Evolutionary conservation across 148 eudicot species (phyloP).

Genomic region (Camellia sinensis): DNA sequence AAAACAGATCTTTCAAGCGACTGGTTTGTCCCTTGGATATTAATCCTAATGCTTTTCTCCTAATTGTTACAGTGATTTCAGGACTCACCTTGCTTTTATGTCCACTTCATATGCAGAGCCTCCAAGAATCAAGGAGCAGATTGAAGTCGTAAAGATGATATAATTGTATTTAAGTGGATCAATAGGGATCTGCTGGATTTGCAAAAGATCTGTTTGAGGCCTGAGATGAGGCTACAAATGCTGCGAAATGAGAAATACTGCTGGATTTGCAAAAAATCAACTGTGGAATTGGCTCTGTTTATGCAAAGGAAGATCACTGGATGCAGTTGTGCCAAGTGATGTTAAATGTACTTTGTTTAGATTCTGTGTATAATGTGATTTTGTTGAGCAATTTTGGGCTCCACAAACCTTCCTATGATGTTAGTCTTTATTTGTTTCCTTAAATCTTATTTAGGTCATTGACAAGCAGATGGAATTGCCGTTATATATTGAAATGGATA

Average conservation of each 20-base stretch:
- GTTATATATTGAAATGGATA: neutral
- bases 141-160: conserved; percentile 29
- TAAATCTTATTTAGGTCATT: neutral
- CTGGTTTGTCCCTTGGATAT: conserved; percentile 47
- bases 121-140: conserved; percentile 52
- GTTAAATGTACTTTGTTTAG: neutral
- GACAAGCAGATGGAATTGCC: neutral
- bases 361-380: neutral
- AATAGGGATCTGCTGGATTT: neutral
- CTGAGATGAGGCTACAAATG: neutral
- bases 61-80: neutral
- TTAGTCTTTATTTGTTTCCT: neutral
- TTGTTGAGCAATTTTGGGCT: neutral
- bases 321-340: neutral
- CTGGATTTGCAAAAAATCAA: neutral
- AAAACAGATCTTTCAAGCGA: conserved; percentile 70
- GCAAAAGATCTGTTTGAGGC: neutral
- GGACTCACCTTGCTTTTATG: neutral
- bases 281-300: neutral
- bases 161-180: neutral
- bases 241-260: neutral
- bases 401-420: neutral
- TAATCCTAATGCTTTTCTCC: neutral
- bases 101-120: conserved; percentile 40
- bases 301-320: neutral